A percentile compares a stretch with the other conserved stretches of the same genome.
Conservation (phyloP, 1,284 basidiomycete species). For the Malassezia arunalokei region DNA sequence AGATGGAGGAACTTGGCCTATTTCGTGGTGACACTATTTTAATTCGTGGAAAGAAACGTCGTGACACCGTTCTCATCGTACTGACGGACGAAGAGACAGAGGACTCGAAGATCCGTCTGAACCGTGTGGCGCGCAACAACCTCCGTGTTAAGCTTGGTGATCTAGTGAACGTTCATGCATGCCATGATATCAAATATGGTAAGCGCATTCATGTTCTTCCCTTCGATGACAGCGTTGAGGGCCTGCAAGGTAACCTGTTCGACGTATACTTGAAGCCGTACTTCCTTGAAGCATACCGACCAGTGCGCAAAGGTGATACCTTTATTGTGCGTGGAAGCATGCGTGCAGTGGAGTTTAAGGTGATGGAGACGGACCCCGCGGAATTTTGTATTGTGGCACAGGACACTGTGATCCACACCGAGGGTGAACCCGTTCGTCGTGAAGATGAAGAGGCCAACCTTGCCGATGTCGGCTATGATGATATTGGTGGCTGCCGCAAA, state of each 20-base stretch:
- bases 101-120: constrained; percentile 92
- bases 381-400: constrained; percentile 95
- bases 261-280: constrained; percentile 98
- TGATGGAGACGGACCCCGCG: constrained; percentile 75
- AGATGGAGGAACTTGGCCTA: constrained; percentile 85
- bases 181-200: constrained; percentile 97
- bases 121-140: constrained; percentile 97
- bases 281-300: constrained; percentile 96
- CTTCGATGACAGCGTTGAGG: constrained; percentile 96
- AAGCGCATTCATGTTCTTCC: constrained; percentile 94
- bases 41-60: constrained; percentile 70
- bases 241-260: constrained; percentile 90
- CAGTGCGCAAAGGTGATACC: constrained; percentile 89
- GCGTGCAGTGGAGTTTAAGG: constrained; percentile 82
- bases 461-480: constrained; percentile 94
- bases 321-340: constrained; percentile 86
- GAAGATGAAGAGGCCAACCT: constrained; percentile 97
- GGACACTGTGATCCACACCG: constrained; percentile 90
- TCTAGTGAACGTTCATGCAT: constrained; percentile 85
- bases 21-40: constrained; percentile 75
- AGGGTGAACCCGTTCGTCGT: constrained; percentile 96
- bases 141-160: constrained; percentile 94
- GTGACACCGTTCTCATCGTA: constrained; percentile 81
- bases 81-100: constrained; percentile 90
- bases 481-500: constrained; percentile 96